Percentiles rank a stretch among this genome's conserved stretches.
phyloP scores from a whole-genome alignment of 306 rosid genomes.

The Chamaecrista fasciculata region DNA sequence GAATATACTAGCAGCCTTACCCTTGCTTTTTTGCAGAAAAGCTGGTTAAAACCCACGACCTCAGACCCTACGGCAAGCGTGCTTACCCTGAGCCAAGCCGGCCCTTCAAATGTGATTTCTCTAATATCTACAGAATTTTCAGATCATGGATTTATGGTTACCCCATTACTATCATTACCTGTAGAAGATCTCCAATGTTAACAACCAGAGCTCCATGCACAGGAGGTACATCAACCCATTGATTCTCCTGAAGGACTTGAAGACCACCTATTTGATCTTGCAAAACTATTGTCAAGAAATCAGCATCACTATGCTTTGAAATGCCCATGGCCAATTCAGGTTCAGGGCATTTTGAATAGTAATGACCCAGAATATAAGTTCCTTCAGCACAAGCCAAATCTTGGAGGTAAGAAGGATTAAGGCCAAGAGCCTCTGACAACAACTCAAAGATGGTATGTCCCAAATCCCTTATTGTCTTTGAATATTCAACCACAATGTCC shows the following conservation, averaged over 20 bases:
- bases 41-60: too few relatives aligned
- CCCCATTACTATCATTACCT: too few relatives aligned
- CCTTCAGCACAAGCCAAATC: conserved; percentile 41
- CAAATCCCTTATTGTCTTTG: conserved; percentile 29
- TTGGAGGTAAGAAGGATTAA: too few relatives aligned
- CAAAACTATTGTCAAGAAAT: conserved; percentile 44
- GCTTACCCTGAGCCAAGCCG: too few relatives aligned
- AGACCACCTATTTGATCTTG: conserved; percentile 58
- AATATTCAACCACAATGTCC: conserved; percentile 38
- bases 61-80: too few relatives aligned
- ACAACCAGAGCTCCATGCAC: conserved; percentile 48
- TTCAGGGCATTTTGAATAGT: conserved; percentile 47
- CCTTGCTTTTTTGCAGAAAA: too few relatives aligned
- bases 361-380: conserved; percentile 32
- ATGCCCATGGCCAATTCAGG: conserved; percentile 50
- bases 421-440: too few relatives aligned
- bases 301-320: conserved; percentile 38
- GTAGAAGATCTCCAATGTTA: too few relatives aligned
- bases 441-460: conserved; percentile 34
- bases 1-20: too few relatives aligned
- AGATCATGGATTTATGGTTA: too few relatives aligned
- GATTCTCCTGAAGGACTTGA: conserved; percentile 39
- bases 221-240: conserved; percentile 43
- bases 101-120: too few relatives aligned
- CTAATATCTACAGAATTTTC: too few relatives aligned